Evolutionary conservation across 78 protist genomes (phyloP), one percentile per base, ranked within the genome.

Genomic region (Pigoraptor vietnamica): DNA sequence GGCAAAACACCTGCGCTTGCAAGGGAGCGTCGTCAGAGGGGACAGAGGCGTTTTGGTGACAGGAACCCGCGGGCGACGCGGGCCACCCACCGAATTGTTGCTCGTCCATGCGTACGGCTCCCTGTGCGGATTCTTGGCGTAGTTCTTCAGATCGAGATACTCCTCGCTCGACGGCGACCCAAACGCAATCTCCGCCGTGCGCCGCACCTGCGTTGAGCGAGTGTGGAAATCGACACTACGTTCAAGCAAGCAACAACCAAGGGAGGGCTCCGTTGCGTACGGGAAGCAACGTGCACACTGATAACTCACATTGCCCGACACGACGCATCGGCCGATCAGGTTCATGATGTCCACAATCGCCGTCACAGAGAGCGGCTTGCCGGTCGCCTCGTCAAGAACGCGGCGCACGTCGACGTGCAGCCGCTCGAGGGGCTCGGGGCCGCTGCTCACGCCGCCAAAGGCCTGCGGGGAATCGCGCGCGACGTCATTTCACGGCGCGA

Each of bases 321-420:
- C 96, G 23, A 97, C 97, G 86, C 98, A 97, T 48, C 39, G 40
- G 35, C 98, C 98, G 37, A 97, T 96, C 55, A 93, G 24, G 81
- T 97, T 97, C 98, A 97, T 97, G n/a, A 97, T 34, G 86, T 97
- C 98, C 0, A 96, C 98, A 1, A 97, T 96, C 21, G 40, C 83
- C 0, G 97, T 96, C 32, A 82, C 2, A 6, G 94, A 24, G 32
- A 97, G n/a, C 14, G 67, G 37, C 35, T 90, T 36, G n/a, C 96
- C 97, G n/a, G 38, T 39, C 1, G 23, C 35, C 25, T 56, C 86
- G 25, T 92, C 91, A 37, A 97, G 81, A 0, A 84, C 33, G 0
- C 37, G 35, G 0, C 87, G n/a, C 23, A 96, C 2, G n/a, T 35
- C 37, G 2, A 0, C n/a, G 92, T 96, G 98, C 89, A 97, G 83